Evolutionary conservation across 768 basidiomycete genomes (phyloP).

Genomic region (Rhodosporidiobolus sp.): DNA sequence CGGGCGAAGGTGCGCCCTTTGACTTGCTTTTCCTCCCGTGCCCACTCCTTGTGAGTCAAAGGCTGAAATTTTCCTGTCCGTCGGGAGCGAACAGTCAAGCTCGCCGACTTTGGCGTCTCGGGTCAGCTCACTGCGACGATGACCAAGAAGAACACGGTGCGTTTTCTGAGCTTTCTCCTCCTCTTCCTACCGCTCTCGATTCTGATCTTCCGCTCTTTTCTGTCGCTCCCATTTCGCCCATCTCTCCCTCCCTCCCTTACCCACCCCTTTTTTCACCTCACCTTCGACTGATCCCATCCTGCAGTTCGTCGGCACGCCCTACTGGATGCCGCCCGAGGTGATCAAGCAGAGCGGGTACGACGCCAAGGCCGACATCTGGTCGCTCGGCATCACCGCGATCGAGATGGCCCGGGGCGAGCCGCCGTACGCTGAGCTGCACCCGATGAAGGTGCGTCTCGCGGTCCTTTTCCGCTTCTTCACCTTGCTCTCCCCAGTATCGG

Average conservation of each 20-base stretch:
- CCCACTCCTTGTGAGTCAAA: conserved; percentile 20
- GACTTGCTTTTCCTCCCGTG: background rate
- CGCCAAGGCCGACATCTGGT: conserved; percentile 99
- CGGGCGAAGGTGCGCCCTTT: conserved; percentile 62
- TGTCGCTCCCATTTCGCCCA: too few relatives aligned
- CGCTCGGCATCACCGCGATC: conserved; percentile 92
- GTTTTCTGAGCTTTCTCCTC: conserved; percentile 58
- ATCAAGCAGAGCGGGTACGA: conserved; percentile 99
- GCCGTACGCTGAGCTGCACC: conserved; percentile 95
- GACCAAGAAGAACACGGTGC: conserved; percentile 93
- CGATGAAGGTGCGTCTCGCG: conserved; percentile 79
- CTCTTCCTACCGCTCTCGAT: background rate
- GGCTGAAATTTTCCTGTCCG: background rate
- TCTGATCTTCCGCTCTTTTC: too few relatives aligned
- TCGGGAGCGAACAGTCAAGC: conserved; percentile 62
- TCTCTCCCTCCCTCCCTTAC: background rate
- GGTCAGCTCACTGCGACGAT: conserved; percentile 91
- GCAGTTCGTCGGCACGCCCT: conserved; percentile 59
- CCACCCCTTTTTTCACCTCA: too few relatives aligned
- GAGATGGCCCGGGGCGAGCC: conserved; percentile 97
- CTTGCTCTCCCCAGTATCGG: too few relatives aligned
- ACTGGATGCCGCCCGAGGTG: conserved; percentile 99
- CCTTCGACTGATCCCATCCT: too few relatives aligned
- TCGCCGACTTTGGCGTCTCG: conserved; percentile 98
- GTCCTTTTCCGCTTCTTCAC: background rate